Evolutionary conservation across 305 asterid genomes (phyloP).

Genomic region (Fraxinus albicans): DNA sequence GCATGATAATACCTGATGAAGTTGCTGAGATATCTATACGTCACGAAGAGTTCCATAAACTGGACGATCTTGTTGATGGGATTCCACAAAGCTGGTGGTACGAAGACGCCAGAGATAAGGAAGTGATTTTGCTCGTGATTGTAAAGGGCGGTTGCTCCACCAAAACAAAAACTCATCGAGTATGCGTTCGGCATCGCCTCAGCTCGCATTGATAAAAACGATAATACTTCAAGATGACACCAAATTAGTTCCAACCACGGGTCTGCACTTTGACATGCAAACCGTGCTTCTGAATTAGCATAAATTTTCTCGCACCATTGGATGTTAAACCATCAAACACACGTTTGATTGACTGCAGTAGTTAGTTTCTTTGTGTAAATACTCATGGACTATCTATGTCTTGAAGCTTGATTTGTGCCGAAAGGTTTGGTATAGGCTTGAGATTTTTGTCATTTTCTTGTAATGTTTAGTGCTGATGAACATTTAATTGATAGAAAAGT

Average conservation of each 20-base stretch:
- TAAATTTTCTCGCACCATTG: not conserved
- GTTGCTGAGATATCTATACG: slow-evolving; percentile 58
- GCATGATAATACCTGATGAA: slow-evolving; percentile 70
- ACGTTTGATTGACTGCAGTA: slow-evolving; percentile 20
- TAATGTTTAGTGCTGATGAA: slow-evolving; percentile 4
- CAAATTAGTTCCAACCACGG: slow-evolving; percentile 46
- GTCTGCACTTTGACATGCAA: slow-evolving; percentile 29
- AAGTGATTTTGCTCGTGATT: slow-evolving; percentile 58
- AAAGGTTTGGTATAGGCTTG: not conserved
- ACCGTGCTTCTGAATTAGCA: slow-evolving; percentile 28
- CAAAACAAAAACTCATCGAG: slow-evolving; percentile 42
- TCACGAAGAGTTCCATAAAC: slow-evolving; percentile 64
- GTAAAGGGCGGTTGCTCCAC: slow-evolving; percentile 61
- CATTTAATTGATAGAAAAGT: slow-evolving; percentile 11
- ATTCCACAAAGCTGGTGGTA: slow-evolving; percentile 89
- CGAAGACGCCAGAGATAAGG: slow-evolving; percentile 79
- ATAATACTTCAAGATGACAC: slow-evolving; percentile 43
- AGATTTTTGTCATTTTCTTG: not conserved
- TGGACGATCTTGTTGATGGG: slow-evolving; percentile 66
- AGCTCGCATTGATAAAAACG: slow-evolving; percentile 36
- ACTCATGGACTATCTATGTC: slow-evolving; percentile 7
- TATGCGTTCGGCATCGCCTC: slow-evolving; percentile 56
- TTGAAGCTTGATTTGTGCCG: not conserved
- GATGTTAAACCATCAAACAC: slow-evolving; percentile 14
- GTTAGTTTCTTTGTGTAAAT: slow-evolving; percentile 39